Base-by-base conservation (phyloP, 2,329 filamentous ascomycete genomes). In the Diaporthe capsici region DNA sequence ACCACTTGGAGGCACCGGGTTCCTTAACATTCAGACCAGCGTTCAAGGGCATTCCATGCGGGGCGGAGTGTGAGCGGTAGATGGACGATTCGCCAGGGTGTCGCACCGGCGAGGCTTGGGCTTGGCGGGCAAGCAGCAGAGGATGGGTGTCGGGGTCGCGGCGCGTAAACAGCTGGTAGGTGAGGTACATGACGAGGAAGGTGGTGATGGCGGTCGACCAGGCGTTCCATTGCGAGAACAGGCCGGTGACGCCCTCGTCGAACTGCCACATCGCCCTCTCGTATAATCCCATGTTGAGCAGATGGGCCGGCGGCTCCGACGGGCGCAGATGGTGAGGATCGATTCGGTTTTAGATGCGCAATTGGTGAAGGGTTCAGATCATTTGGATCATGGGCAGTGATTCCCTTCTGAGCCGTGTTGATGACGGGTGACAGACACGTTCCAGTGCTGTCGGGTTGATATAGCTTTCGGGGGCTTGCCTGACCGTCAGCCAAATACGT, bases 141-240 rank as follows among this genome's bases (percentile, higher is more conserved):
- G 97, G 96, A 84, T 98, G 97, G 7, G 94, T 94, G 86, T 99
- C 97, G 8, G 97, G 94, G 72, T 98, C 96, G 76, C 91, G 90
- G 70, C 91, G 90, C 77, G 91, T 91, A 80, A 94, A 87, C 78
- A 97, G 85, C 60, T 92, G 90, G 84, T 94, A 95, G 75, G 92
- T 89, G 74, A 96, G 84, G 80, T 95, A 90, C 73, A 89, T 87
- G 76, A 93, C 86, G 58, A 98, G 87, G 76, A 90, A 81, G 34
- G 93, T 90, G 61, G 91, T 89, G 78, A 99, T 88, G 57, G 92
- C 81, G 4, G 94, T 97, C 42, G 94, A 95, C 86, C 94, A 94
- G 79, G 90, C 85, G 83, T 97, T 95, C 95, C 96, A 98, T 84
- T 94, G 93, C 51, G 92, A 89, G 74, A 97, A 86, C 71, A 96